Evolutionary conservation across 345 rosid genomes (phyloP), one percentile per base, ranked within the genome.

Genomic region (Linum usitatissimum): DNA sequence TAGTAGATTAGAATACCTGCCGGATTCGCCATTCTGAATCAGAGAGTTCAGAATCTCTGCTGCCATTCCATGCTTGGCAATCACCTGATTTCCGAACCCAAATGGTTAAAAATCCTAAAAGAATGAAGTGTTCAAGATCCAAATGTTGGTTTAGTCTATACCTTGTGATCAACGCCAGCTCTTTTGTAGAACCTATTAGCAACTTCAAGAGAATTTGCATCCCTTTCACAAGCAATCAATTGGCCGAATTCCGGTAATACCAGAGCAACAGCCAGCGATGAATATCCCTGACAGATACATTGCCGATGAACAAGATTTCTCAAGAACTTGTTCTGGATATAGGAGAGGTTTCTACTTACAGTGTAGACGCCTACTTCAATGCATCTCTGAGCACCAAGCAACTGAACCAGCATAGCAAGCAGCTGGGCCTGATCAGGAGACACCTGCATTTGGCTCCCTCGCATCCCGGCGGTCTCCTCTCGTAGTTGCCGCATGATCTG

Each of bases 361-460:
- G 92, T 88, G 76, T 82, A 92, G 68, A 92, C 96, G 63, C 95
- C 98, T 10, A 88, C 82, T 84, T 88, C 96, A 39, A 92, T 86
- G 66, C 96, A 92, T 28, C 84, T 81, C 68, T 81, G 71, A 5
- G 95, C 96, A 15, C 89, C 89, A 13, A 86, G 88, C 64, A 85
- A 75, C 77, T 83, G 92, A 66, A 86, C 95, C 58, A 92, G 86
- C 95, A 86, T 88, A 5, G 95, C 87, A 48, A 92, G 92, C 51
- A 92, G 72, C 23, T 92, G 98, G 36, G 93, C 95, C 63, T 92
- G 98, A 75, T 91, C 98, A 28, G 98, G 98, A 19, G 96, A 88
- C 14, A 84, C 98, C 93, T 85, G 98, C 98, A 92, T 92, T 71
- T 85, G 89, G 71, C 98, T 84, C 9, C 96, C 98, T 14, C 77